Evolutionary conservation across 1,139 yeast genomes (phyloP).

Genomic region (Yamadazyma pseudoaaseri): DNA sequence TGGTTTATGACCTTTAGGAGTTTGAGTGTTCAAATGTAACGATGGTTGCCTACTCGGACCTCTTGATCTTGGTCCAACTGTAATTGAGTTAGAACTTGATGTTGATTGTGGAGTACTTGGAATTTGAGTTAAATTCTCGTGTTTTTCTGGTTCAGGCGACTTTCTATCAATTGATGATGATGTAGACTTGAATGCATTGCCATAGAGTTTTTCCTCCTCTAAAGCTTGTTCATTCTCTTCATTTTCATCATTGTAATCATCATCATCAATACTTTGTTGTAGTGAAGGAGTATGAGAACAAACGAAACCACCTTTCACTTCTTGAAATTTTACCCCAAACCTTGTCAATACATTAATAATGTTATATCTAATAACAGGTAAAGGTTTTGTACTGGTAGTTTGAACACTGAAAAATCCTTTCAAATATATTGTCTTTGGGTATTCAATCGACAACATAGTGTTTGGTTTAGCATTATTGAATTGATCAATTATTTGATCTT

Average conservation of each 20-base stretch:
- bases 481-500: constrained; percentile 63
- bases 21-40: constrained; percentile 30
- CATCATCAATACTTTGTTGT: constrained; percentile 11
- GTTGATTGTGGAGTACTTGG: constrained; percentile 2
- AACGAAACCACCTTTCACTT: constrained; percentile 91
- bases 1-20: constrained; percentile 21
- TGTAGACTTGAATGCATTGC: constrained; percentile 43
- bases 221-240: constrained; percentile 22
- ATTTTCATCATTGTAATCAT: constrained; percentile 18
- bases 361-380: constrained; percentile 84
- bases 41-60: constrained; percentile 42
- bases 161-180: constrained; percentile 31
- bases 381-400: constrained; percentile 89
- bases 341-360: constrained; percentile 75
- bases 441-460: constrained; percentile 91
- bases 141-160: constrained; percentile 26
- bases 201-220: constrained; percentile 40
- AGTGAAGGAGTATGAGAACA: constrained; percentile 70
- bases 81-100: constrained; percentile 5
- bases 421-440: constrained; percentile 85
- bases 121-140: constrained; percentile 3
- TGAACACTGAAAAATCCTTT: constrained; percentile 96
- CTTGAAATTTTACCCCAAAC: constrained; percentile 79
- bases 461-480: constrained; percentile 72
- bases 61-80: constrained; percentile 9